These are phyloP conservation scores for Dendrobium officinale DNA, from an alignment of 106 monocot species.

Conservation along the genomic window DNA sequence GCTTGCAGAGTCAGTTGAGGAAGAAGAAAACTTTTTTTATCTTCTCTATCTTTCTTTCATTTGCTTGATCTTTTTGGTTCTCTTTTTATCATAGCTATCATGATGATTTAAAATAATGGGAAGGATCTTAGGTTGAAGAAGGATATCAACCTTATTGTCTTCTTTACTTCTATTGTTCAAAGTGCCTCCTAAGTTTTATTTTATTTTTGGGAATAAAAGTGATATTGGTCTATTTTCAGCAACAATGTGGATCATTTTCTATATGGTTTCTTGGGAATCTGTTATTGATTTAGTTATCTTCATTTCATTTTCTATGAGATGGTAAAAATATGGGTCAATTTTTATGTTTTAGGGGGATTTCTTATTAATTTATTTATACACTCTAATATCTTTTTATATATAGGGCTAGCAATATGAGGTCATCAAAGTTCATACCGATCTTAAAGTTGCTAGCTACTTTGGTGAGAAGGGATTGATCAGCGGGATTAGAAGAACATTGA, in stretches of 20 bases:
- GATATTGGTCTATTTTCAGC: neutral
- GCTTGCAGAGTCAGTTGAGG: neutral
- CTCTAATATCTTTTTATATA: neutral
- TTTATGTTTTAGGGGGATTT: neutral
- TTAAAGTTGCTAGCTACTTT: conserved; percentile 40
- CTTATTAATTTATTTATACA: neutral
- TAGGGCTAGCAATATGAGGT: neutral
- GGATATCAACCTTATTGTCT: conserved; percentile 33
- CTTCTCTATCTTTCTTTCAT: neutral
- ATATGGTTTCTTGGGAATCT: too few relatives aligned
- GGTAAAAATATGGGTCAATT: neutral
- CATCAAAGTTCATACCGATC: conserved; percentile 42
- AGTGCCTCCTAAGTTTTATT: conserved; percentile 62
- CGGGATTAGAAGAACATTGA: conserved; percentile 54
- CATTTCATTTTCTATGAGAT: too few relatives aligned
- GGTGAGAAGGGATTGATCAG: conserved; percentile 56
- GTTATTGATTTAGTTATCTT: too few relatives aligned
- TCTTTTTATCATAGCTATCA: conserved; percentile 37
- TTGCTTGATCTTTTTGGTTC: neutral
- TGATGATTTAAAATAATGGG: conserved; percentile 38
- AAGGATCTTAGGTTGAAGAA: conserved; percentile 15
- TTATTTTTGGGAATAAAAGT: neutral
- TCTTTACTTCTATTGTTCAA: conserved; percentile 77
- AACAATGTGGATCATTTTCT: too few relatives aligned
- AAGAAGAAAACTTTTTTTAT: neutral